These are phyloP conservation scores for Crucibulum cyathiforme DNA, from an alignment of 1,284 basidiomycete species.

Conservation along the genomic window DNA sequence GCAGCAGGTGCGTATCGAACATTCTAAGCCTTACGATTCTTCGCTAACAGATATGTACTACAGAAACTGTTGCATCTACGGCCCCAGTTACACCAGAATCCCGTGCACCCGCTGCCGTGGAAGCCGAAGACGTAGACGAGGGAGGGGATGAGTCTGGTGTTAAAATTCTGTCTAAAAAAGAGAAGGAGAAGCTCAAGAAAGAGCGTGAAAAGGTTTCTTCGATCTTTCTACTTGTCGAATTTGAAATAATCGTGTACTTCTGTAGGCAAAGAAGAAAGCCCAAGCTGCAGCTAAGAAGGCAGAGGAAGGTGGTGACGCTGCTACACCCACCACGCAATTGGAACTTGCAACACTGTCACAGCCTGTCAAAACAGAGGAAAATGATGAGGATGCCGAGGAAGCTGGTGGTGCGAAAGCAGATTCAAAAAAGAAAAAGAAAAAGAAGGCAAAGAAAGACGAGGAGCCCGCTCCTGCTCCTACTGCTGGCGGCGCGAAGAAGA, in stretches of 20 bases:
- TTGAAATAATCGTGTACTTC: constrained; percentile 3
- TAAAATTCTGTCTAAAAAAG: constrained; percentile 85
- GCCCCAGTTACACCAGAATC: constrained; percentile 27
- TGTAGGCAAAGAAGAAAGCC: constrained; percentile 93
- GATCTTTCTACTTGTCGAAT: neutral
- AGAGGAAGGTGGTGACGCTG: constrained; percentile 39
- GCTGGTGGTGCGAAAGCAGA: constrained; percentile 66
- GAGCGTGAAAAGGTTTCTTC: constrained; percentile 84
- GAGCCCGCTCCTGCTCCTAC: constrained; percentile 54
- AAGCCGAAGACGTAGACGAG: constrained; percentile 46
- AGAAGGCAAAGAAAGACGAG: constrained; percentile 83
- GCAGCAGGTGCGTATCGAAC: constrained; percentile 11
- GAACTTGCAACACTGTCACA: constrained; percentile 31
- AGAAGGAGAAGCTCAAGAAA: constrained; percentile 94
- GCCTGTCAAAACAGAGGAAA: constrained; percentile 37
- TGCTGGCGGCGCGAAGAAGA: constrained; percentile 70
- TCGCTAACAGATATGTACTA: constrained; percentile 3
- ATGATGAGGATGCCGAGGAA: constrained; percentile 57
- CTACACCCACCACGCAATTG: constrained; percentile 22
- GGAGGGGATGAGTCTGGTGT: constrained; percentile 54
- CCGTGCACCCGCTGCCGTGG: constrained; percentile 29
- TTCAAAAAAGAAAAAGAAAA: constrained; percentile 86
- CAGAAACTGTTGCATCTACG: constrained; percentile 17
- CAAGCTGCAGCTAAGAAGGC: constrained; percentile 88
- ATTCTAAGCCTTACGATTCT: neutral